Percentiles rank a stretch among this genome's conserved stretches.
Evolutionary conservation across 1,284 basidiomycete species (phyloP).

Genomic region (Agaricales sp.): DNA sequence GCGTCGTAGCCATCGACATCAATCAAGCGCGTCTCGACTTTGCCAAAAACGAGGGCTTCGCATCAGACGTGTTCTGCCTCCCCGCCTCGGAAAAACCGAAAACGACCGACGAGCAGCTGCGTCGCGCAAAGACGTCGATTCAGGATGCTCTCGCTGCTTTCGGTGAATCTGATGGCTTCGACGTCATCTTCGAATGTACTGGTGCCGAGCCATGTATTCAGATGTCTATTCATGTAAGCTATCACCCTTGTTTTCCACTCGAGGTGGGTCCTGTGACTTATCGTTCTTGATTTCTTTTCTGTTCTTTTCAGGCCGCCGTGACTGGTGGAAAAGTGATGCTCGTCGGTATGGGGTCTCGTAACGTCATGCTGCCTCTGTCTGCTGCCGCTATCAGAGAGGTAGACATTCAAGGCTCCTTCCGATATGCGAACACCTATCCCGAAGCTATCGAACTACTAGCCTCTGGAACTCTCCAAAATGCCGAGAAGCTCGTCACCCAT

Average conservation of each 20-base stretch:
- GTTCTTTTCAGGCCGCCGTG: conserved; percentile 50
- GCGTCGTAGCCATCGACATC: conserved; percentile 78
- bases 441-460: conserved; percentile 73
- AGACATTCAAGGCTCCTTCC: conserved; percentile 88
- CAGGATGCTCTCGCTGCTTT: conserved; percentile 46
- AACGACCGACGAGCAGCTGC: conserved; percentile 55
- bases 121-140: conserved; percentile 53
- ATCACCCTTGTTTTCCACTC: conserved; percentile 10
- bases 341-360: conserved; percentile 90
- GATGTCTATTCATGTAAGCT: conserved; percentile 72
- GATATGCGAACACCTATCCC: conserved; percentile 83
- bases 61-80: conserved; percentile 60
- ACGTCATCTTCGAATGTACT: conserved; percentile 91
- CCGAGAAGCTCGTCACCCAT: conserved; percentile 77
- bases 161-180: conserved; percentile 70
- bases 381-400: conserved; percentile 83
- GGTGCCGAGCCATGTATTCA: conserved; percentile 89
- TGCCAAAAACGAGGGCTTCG: conserved; percentile 66
- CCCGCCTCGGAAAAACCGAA: conserved; percentile 37
- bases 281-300: no score
- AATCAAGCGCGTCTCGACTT: conserved; percentile 75
- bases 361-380: conserved; percentile 75
- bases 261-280: conserved; percentile 10
- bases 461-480: conserved; percentile 49
- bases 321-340: conserved; percentile 86